Conservation (phyloP, 2,329 filamentous ascomycete species). For the Zymoseptoria passerinii region DNA sequence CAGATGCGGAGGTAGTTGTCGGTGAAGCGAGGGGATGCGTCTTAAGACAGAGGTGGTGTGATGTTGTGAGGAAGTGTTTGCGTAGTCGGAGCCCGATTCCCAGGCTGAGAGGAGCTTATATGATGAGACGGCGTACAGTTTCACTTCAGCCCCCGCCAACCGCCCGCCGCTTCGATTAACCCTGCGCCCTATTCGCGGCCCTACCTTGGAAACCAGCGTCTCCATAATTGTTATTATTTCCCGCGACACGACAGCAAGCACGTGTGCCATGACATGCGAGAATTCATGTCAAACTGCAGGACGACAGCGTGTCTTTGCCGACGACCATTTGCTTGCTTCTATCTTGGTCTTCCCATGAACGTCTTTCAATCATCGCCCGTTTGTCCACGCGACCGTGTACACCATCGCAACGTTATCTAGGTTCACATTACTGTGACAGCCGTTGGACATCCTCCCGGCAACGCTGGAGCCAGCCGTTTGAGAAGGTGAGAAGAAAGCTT, state of each 20-base stretch:
- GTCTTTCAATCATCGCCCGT: neutral
- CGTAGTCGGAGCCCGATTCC: too few species aligned
- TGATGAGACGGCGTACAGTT: neutral
- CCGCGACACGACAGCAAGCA: neutral
- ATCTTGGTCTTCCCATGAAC: neutral
- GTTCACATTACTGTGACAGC: neutral
- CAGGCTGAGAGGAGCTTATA: neutral
- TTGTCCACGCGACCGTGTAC: neutral
- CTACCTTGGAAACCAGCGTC: neutral
- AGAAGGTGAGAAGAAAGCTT: neutral
- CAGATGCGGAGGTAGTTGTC: neutral
- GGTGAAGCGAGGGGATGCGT: neutral
- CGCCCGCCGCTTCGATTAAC: neutral
- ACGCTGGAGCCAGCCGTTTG: neutral
- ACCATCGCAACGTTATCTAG: neutral
- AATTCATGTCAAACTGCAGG: neutral
- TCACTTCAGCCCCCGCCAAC: neutral
- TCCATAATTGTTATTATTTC: neutral
- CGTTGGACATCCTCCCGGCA: neutral
- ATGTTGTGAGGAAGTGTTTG: neutral
- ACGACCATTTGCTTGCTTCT: neutral
- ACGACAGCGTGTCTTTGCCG: too few species aligned
- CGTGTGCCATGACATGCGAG: neutral
- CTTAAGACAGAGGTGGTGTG: neutral
- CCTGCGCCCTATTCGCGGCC: neutral